A percentile compares a stretch with the other conserved stretches of the same genome.
phyloP scores from a whole-genome alignment of 2,329 filamentous ascomycete species.

The Thermomyces lanuginosus region DNA sequence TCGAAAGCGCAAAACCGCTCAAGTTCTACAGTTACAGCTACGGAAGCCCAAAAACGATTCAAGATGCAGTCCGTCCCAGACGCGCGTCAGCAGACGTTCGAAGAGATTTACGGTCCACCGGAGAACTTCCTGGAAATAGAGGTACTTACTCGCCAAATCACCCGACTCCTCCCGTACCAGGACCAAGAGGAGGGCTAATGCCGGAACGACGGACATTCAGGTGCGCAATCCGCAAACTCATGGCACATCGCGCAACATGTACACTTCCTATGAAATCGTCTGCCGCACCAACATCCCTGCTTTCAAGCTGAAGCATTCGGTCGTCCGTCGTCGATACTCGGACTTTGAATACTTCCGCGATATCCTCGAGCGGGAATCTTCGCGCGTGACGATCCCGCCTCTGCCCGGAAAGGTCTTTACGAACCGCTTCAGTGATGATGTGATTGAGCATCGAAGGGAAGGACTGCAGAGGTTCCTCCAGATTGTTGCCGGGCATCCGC shows the following conservation, averaged over 20 bases:
- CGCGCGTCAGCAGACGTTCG: constrained; percentile 79
- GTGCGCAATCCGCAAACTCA: constrained; percentile 87
- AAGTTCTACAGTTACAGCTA: too few relatives aligned
- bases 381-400: constrained; percentile 86
- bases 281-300: constrained; percentile 97
- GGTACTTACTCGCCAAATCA: constrained; percentile 39
- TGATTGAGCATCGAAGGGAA: constrained; percentile 85
- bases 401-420: constrained; percentile 95
- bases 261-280: constrained; percentile 96
- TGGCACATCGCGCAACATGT: constrained; percentile 88
- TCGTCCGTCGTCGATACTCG: constrained; percentile 83
- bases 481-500: constrained; percentile 91
- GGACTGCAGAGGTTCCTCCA: constrained; percentile 90
- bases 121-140: constrained; percentile 99
- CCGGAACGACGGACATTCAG: too few relatives aligned
- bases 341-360: constrained; percentile 99
- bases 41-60: constrained; percentile 1
- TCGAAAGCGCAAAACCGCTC: too few relatives aligned
- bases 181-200: too few relatives aligned
- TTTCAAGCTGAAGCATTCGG: constrained; percentile 83
- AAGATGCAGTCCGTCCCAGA: constrained; percentile 49
- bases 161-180: too few relatives aligned
- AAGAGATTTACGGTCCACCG: constrained; percentile 95
- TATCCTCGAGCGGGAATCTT: constrained; percentile 87
- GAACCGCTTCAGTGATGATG: constrained; percentile 93